Evolutionary conservation across 2,329 filamentous ascomycete genomes (phyloP), one percentile per base, ranked within the genome.

Genomic region (Lasiodiplodia hormozganensis): DNA sequence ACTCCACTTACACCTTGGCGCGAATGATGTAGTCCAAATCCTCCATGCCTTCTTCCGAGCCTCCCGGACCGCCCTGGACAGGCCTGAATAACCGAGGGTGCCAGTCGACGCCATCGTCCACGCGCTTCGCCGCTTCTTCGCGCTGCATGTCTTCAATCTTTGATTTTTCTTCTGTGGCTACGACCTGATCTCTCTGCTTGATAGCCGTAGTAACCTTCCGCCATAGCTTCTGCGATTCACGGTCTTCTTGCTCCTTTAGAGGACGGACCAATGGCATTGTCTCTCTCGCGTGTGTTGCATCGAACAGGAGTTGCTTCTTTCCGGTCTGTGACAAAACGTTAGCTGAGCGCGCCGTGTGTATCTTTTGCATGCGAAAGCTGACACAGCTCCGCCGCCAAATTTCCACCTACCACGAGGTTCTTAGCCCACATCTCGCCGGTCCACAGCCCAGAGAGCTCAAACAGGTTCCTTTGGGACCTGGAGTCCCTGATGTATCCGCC

Each of bases 1-100:
- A 67, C 62, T 23, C 57, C 56, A 76, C 88, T 79, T 81, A 97
- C 94, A 99, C 87, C 68, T 90, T 85, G 1, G 94, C 91, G 78
- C 95, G 91, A 75, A 99, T 92, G 75, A 98, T 94, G 93, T 93
- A 99, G 80, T 98, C 96, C 36, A 99, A 83, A 72, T 92, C 93
- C 77, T 96, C 93, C 78, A 96, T 92, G 34, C 92, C 92, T 77
- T 95, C 90, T 71, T 96, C 92, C 4, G 86, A 77, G 1, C 89
- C 90, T 38, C 90, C 90, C 1, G 89, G 88, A 1, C 90, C 92
- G 28, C 89, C 89, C 54, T 87, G 86, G 12, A 96, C 91, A 58
- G 83, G 82, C 70, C 94, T 88, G 85, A 99, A 99, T 14, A 98
- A 86, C 71, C 90, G 89, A 0, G 96, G 95, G 40, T 89, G 88